Percentiles rank a stretch among this genome's conserved stretches.
Conservation (phyloP, 371 early-diverging fungal species). For the Capniomyces stellatus region DNA sequence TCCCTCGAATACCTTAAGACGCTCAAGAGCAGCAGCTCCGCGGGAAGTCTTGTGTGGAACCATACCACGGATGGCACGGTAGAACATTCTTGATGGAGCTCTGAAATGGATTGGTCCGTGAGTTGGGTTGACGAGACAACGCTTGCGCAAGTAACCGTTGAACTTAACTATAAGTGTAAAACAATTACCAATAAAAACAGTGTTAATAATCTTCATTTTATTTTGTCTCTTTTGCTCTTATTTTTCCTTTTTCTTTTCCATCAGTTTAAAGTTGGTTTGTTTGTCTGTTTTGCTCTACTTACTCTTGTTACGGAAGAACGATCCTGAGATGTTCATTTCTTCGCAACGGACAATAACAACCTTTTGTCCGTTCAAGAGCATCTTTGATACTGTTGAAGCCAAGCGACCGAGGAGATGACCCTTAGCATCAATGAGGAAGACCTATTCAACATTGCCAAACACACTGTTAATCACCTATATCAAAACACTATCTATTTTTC, state of each 20-base stretch:
- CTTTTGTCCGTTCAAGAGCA: constrained; percentile 93
- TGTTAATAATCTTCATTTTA: too few relatives aligned
- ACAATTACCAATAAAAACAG: too few relatives aligned
- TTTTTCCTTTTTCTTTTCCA: too few relatives aligned
- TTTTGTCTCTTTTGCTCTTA: too few relatives aligned
- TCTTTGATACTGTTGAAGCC: constrained; percentile 97
- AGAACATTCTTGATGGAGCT: constrained; percentile 97
- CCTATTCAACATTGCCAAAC: too few relatives aligned
- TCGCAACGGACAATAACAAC: constrained; percentile 97
- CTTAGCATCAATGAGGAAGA: constrained; percentile 98
- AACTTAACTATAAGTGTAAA: too few relatives aligned
- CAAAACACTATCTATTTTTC: too few relatives aligned
- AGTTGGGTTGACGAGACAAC: constrained; percentile 94
- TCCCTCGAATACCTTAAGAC: constrained; percentile 98
- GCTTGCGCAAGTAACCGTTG: constrained; percentile 96
- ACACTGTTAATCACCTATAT: too few relatives aligned
- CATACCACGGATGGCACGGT: constrained; percentile 97
- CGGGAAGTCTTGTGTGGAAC: constrained; percentile 97
- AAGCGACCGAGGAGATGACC: constrained; percentile 99
- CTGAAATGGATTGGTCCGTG: constrained; percentile 99
- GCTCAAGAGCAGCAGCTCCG: constrained; percentile 93
- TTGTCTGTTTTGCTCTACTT: too few relatives aligned
- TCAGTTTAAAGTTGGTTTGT: too few relatives aligned
- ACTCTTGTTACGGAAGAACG: constrained; percentile 99
- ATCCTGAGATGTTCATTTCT: constrained; percentile 93